Evolutionary conservation across 2,329 filamentous ascomycete species (phyloP).

Genomic region (Mycosphaerella arachidis): DNA sequence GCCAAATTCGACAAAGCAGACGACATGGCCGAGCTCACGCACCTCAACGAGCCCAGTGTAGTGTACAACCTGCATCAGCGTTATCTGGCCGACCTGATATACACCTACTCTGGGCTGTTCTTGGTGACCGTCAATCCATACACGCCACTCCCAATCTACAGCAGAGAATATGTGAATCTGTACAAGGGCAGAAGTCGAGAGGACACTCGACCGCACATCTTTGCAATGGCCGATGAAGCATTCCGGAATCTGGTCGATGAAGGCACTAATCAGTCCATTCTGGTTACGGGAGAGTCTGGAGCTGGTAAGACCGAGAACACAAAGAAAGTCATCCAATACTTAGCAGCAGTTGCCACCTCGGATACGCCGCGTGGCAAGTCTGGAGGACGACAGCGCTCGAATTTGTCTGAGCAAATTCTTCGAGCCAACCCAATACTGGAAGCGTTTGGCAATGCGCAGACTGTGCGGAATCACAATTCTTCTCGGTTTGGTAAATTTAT

Average conservation of each 20-base stretch:
- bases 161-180: conserved; percentile 95
- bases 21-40: conserved; percentile 98
- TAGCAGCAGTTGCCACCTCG: conserved; percentile 85
- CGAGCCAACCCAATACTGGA: conserved; percentile 95
- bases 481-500: conserved; percentile 99
- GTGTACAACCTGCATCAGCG: conserved; percentile 94
- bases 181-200: conserved; percentile 88
- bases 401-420: conserved; percentile 91
- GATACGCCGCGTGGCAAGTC: conserved; percentile 62
- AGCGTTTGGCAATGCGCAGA: conserved; percentile 97
- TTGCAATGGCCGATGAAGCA: conserved; percentile 93
- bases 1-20: conserved; percentile 99
- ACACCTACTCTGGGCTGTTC: conserved; percentile 94
- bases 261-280: conserved; percentile 91
- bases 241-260: conserved; percentile 95
- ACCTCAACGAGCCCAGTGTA: conserved; percentile 95
- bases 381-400: conserved; percentile 67
- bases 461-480: conserved; percentile 96
- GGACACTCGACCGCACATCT: conserved; percentile 95
- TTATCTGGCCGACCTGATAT: conserved; percentile 94
- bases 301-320: conserved; percentile 99
- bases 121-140: conserved; percentile 97
- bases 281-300: conserved; percentile 96
- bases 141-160: conserved; percentile 89
- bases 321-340: conserved; percentile 98